phyloP scores from a whole-genome alignment of 805 yeast genomes.

The Kuraishia floccosa region DNA sequence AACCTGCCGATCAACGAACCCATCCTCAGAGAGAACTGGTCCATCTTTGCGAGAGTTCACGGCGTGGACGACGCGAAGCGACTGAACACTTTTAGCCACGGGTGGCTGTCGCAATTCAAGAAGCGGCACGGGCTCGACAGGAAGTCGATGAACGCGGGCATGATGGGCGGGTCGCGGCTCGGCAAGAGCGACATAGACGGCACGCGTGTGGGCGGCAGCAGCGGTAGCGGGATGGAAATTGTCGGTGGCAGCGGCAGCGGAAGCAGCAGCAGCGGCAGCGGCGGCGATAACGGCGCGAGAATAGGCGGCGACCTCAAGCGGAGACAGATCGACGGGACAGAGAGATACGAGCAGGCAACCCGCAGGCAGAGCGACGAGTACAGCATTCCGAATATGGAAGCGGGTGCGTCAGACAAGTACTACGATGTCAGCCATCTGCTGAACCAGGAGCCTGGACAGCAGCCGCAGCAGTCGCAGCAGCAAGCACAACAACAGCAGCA shows the following conservation, averaged over 20 bases:
- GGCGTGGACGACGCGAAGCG: constrained; percentile 55
- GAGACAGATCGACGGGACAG: no score
- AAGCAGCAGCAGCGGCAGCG: constrained; percentile 1
- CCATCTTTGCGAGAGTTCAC: constrained; percentile 36
- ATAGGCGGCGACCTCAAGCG: no score
- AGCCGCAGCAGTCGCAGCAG: background rate
- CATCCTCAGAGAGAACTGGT: constrained; percentile 44
- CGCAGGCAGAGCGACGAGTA: no score
- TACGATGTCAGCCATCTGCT: constrained; percentile 1
- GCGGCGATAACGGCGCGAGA: background rate
- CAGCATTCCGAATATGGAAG: background rate
- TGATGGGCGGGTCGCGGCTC: constrained; percentile 19
- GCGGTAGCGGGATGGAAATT: background rate
- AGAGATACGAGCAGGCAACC: no score
- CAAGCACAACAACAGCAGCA: constrained; percentile 2
- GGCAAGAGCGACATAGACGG: background rate
- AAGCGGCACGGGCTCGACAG: constrained; percentile 40
- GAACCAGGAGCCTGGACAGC: constrained; percentile 1
- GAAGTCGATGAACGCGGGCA: constrained; percentile 17
- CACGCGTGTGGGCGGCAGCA: background rate
- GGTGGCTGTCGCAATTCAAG: constrained; percentile 53
- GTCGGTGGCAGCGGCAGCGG: constrained; percentile 1
- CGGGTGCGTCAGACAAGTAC: background rate
- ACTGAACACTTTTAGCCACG: constrained; percentile 42
- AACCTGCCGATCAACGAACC: constrained; percentile 43